A percentile compares a stretch with the other conserved stretches of the same genome.
phyloP scores from a whole-genome alignment of 1,139 yeast species.

The Spathaspora sp. region DNA sequence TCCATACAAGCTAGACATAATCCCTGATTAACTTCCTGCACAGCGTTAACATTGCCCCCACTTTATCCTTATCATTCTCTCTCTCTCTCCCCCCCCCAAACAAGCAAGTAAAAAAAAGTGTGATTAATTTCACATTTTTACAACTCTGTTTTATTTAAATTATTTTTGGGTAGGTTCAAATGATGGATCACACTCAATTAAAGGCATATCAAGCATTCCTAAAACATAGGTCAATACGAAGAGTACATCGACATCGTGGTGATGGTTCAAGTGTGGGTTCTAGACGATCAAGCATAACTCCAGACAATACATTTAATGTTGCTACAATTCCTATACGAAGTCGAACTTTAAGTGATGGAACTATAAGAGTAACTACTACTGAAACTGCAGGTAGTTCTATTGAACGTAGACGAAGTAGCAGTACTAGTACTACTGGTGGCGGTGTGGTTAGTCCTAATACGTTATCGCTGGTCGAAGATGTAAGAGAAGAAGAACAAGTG shows the following conservation, averaged over 20 bases:
- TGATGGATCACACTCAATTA: not conserved
- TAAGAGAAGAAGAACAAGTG: conserved; percentile 8
- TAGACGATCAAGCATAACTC: not conserved
- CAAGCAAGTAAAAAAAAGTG: not conserved
- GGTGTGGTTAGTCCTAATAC: conserved; percentile 2
- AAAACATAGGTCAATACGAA: conserved; percentile 4
- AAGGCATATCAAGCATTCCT: conserved; percentile 4
- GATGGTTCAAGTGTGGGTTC: not conserved
- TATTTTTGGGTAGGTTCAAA: not conserved
- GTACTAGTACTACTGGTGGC: conserved; percentile 2
- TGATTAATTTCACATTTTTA: not conserved
- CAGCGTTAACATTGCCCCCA: too few species aligned
- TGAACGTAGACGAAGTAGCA: conserved; percentile 7
- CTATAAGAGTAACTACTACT: conserved; percentile 7
- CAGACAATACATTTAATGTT: not conserved
- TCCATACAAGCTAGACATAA: too few species aligned
- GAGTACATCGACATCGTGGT: conserved; percentile 2
- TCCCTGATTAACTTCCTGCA: too few species aligned
- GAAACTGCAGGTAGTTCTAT: conserved; percentile 7
- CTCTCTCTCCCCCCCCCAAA: not conserved
- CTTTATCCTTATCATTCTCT: not conserved
- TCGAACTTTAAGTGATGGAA: conserved; percentile 11
- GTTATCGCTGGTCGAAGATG: not conserved
- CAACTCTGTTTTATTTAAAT: not conserved
- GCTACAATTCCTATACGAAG: conserved; percentile 5